These are phyloP conservation scores for Bruguiera sexangula DNA, from an alignment of 345 rosid genomes.

Conservation along the genomic window DNA sequence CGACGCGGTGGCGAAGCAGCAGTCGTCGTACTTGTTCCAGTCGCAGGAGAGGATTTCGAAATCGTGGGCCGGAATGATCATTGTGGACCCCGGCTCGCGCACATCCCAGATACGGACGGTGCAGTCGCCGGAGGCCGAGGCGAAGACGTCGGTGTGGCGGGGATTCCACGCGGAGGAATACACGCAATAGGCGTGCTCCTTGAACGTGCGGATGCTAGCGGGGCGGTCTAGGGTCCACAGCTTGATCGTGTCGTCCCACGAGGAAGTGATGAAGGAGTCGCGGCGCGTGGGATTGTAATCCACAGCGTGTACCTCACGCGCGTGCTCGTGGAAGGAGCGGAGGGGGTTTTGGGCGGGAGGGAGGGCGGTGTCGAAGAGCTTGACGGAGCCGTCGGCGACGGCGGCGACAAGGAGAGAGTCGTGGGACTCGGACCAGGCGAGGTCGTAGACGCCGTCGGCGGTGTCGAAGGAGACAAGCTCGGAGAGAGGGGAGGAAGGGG, in stretches of 20 bases:
- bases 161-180: conserved; percentile 86
- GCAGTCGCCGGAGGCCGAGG: conserved; percentile 90
- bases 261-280: conserved; percentile 79
- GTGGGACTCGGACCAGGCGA: conserved; percentile 92
- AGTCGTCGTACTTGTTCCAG: conserved; percentile 95
- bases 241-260: conserved; percentile 92
- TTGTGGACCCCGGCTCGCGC: conserved; percentile 80
- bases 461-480: conserved; percentile 67
- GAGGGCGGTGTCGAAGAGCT: conserved; percentile 73
- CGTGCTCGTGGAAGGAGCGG: conserved; percentile 80
- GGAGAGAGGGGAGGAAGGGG: conserved; percentile 43
- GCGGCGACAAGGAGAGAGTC: conserved; percentile 85
- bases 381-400: conserved; percentile 78
- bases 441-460: conserved; percentile 84
- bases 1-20: conserved; percentile 67
- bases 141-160: conserved; percentile 82
- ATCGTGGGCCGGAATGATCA: conserved; percentile 89
- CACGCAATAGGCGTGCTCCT: conserved; percentile 87
- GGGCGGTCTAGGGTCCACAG: conserved; percentile 94
- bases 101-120: conserved; percentile 86
- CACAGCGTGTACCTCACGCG: conserved; percentile 79
- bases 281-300: conserved; percentile 92
- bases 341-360: conserved; percentile 73
- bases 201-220: conserved; percentile 71
- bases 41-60: conserved; percentile 74